Conservation (phyloP, 345 rosid genomes). For the Eucalyptus albens region DNA sequence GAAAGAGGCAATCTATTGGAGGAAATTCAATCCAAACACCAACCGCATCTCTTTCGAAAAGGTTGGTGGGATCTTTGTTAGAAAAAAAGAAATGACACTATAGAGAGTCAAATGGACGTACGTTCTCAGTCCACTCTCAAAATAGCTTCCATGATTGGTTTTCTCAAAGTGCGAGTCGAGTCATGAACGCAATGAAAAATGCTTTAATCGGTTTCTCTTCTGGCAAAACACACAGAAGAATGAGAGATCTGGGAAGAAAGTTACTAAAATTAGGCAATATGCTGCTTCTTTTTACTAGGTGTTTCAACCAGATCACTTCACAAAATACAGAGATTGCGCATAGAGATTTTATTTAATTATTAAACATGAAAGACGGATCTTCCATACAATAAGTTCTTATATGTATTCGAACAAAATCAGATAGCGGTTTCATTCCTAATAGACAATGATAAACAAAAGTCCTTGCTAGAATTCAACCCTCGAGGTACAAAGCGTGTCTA, state of each 20-base stretch:
- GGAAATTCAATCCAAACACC: neutral
- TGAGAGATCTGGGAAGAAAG: neutral
- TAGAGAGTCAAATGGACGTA: neutral
- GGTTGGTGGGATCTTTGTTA: neutral
- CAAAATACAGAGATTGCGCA: slow-evolving; percentile 25
- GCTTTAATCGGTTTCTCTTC: neutral
- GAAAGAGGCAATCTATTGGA: neutral
- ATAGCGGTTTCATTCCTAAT: neutral
- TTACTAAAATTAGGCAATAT: neutral
- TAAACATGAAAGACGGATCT: neutral
- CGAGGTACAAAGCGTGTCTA: neutral
- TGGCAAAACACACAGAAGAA: neutral
- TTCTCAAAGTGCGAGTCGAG: neutral
- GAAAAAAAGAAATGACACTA: neutral
- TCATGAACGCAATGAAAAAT: neutral
- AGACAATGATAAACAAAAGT: neutral
- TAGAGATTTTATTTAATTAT: neutral
- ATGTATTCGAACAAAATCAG: neutral
- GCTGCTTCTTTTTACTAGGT: neutral
- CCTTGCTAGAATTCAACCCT: neutral
- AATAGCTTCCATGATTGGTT: neutral
- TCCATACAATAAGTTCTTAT: neutral
- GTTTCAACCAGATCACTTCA: slow-evolving; percentile 13
- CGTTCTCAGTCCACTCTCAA: neutral
- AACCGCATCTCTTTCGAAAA: neutral